Evolutionary conservation across 257 asterid species (phyloP), one percentile per base, ranked within the genome.

Genomic region (Handroanthus guayacan): DNA sequence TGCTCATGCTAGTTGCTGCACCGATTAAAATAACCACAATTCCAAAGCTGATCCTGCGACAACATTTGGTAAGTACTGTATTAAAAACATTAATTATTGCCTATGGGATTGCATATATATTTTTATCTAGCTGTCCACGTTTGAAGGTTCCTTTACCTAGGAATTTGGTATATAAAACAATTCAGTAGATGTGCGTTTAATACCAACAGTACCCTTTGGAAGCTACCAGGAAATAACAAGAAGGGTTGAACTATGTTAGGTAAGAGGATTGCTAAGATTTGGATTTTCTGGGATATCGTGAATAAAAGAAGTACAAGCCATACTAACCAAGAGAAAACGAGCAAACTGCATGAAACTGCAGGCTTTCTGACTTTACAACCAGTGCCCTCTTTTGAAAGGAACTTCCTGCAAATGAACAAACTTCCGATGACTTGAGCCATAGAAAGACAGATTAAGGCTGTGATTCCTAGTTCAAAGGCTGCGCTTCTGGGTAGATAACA

Each of bases 41-140:
- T 64, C 96, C 97, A 78, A 89, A 94, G 77, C 88, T 85, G 54
- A 89, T 75, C 98, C 98, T 94, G 90, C 62, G 3, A 45, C 74
- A 71, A 62, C 52, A 67, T 48, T 62, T 8, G 38, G 4, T n/a
- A 9, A 6, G 17, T 65, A 14, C 39, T 39, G 6, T 61, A 14
- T 50, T 39, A 44, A 62, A 7, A 17, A 12, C 16, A 51, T 18
- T 55, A 51, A 38, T 41, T 41, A 44, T 54, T 52, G 13, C 17
- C 44, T 56, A 2, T 36, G 34, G 11, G 13, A 45, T 65, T 65
- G 16, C 51, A 44, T 54, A 67, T 18, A 37, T 70, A 25, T 25
- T 25, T 25, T 25, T 3, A 25, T 9, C 10, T 50, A 81, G 88
- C 82, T 79, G 86, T 79, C 86, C 86, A 81, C 44, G 86, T 78